Conservation (phyloP, 805 yeast genomes). For the Scheffersomyces ergatensis region DNA sequence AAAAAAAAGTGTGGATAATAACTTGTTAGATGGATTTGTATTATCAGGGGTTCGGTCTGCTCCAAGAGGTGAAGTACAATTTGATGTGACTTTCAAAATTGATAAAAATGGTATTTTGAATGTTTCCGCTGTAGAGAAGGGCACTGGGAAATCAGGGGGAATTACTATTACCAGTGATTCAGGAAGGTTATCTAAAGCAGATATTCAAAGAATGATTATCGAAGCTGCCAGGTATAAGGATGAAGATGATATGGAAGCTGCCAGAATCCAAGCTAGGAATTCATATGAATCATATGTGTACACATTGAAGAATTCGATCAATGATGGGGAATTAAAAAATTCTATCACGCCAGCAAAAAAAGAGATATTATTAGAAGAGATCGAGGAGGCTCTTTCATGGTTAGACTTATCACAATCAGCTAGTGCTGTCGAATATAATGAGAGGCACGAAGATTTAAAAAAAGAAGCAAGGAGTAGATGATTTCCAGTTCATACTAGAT, state of each 20-base stretch:
- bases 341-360: constrained; percentile 39
- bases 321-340: constrained; percentile 43
- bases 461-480: no score
- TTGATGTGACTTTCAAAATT: constrained; percentile 48
- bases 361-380: constrained; percentile 52
- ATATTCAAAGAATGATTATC: constrained; percentile 46
- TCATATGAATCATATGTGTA: constrained; percentile 98
- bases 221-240: constrained; percentile 74
- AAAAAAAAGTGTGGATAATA: constrained; percentile 49
- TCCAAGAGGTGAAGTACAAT: constrained; percentile 50
- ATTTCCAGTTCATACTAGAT: no score
- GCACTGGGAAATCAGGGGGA: constrained; percentile 49
- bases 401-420: constrained; percentile 40
- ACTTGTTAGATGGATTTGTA: constrained; percentile 49
- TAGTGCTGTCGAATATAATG: constrained; percentile 39
- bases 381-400: constrained; percentile 40
- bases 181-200: constrained; percentile 48
- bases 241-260: constrained; percentile 98
- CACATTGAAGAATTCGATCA: constrained; percentile 56
- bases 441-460: constrained; percentile 28
- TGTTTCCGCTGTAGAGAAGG: constrained; percentile 48
- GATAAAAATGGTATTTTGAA: constrained; percentile 51
- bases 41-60: constrained; percentile 49
- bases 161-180: constrained; percentile 48
- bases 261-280: constrained; percentile 99